Evolutionary conservation across 805 yeast genomes (phyloP).

Genomic region (Lachancea lanzarotensis): DNA sequence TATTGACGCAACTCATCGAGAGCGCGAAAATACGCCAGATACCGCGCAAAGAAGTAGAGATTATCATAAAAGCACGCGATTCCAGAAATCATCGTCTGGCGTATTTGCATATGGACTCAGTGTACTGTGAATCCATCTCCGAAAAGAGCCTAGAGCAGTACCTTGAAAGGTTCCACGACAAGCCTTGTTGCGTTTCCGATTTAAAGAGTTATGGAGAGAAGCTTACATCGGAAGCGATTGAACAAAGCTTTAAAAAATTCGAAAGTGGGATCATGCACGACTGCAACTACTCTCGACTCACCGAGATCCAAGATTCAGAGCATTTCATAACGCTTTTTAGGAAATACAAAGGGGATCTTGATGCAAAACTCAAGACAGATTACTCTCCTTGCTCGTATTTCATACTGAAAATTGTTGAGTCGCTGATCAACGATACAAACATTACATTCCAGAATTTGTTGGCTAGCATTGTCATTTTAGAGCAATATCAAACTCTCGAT

Average conservation of each 20-base stretch:
- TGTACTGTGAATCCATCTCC: conserved; percentile 15
- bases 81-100: conserved; percentile 58
- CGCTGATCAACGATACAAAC: conserved; percentile 17
- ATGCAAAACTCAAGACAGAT: conserved; percentile 50
- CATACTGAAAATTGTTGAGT: conserved; percentile 47
- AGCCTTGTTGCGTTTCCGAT: conserved; percentile 62
- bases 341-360: conserved; percentile 33
- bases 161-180: conserved; percentile 42
- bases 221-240: conserved; percentile 7
- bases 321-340: conserved; percentile 34
- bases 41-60: conserved; percentile 35
- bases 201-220: conserved; percentile 34
- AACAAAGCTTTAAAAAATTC: conserved; percentile 15
- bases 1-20: conserved; percentile 30
- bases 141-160: conserved; percentile 36
- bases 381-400: conserved; percentile 66
- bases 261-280: conserved; percentile 42
- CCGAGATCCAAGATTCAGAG: conserved; percentile 18
- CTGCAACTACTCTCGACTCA: conserved; percentile 2
- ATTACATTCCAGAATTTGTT: conserved; percentile 26
- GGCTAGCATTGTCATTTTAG: conserved; percentile 49
- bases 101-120: conserved; percentile 38
- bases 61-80: conserved; percentile 28
- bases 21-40: conserved; percentile 57
- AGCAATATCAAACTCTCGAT: conserved; percentile 48